Evolutionary conservation across 2,329 filamentous ascomycete species (phyloP).

Genomic region (Volutella citrinella): DNA sequence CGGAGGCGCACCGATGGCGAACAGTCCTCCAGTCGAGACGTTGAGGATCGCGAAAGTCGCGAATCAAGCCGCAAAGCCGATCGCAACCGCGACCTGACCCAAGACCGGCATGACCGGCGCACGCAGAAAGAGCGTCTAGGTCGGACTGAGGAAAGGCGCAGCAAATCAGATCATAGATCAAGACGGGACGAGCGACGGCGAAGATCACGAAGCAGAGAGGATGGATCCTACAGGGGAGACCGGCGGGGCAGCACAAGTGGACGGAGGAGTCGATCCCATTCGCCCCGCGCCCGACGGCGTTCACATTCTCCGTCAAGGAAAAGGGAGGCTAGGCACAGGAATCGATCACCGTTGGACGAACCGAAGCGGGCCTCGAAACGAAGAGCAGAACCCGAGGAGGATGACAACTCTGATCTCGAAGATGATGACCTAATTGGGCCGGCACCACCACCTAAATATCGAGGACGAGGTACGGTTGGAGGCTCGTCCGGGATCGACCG

Average conservation of each 20-base stretch:
- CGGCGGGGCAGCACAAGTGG: slow-evolving; percentile 15
- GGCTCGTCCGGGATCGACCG: slow-evolving; percentile 69
- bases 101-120: slow-evolving; percentile 14
- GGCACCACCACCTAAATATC: slow-evolving; percentile 50
- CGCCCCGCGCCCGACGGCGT: slow-evolving; percentile 23
- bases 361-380: slow-evolving; percentile 13
- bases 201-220: slow-evolving; percentile 16
- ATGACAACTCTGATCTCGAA: no score
- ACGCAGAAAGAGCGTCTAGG: slow-evolving; percentile 24
- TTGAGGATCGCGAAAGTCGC: slow-evolving; percentile 13
- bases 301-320: slow-evolving; percentile 31
- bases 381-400: slow-evolving; percentile 6
- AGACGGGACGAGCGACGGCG: slow-evolving; percentile 15
- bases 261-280: slow-evolving; percentile 22
- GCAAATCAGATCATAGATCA: slow-evolving; percentile 15
- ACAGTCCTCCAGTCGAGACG: slow-evolving; percentile 13
- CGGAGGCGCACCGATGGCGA: slow-evolving; percentile 25
- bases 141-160: slow-evolving; percentile 16
- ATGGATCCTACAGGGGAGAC: slow-evolving; percentile 10
- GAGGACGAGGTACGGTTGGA: slow-evolving; percentile 67
- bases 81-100: slow-evolving; percentile 19
- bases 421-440: slow-evolving; percentile 79
- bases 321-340: slow-evolving; percentile 30
- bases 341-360: slow-evolving; percentile 26
- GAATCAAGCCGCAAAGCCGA: slow-evolving; percentile 5